Conservation (phyloP, 2,329 filamentous ascomycete genomes). For the Camillea tinctor region DNA sequence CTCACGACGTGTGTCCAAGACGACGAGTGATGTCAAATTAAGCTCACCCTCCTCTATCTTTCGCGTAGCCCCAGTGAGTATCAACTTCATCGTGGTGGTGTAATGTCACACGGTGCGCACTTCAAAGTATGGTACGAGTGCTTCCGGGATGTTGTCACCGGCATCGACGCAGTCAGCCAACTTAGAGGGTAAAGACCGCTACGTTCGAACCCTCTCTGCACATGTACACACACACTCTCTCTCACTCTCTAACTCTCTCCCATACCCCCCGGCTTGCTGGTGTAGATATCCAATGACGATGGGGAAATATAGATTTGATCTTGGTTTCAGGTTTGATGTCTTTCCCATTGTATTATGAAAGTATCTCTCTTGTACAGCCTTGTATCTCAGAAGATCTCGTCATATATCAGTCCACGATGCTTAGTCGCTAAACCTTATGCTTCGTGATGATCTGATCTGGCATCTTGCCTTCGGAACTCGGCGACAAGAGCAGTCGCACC, state of each 20-base stretch:
- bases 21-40: neutral
- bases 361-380: conserved; percentile 9
- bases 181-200: neutral
- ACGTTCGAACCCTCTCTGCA: neutral
- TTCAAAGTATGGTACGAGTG: neutral
- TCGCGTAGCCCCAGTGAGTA: neutral
- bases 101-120: neutral
- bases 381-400: conserved; percentile 4
- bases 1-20: neutral
- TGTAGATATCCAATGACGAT: conserved; percentile 1
- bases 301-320: neutral
- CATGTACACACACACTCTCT: neutral
- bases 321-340: neutral
- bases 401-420: conserved; percentile 6
- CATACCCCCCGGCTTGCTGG: conserved; percentile 5
- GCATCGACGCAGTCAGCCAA: neutral
- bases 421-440: conserved; percentile 1
- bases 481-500: conserved; percentile 11
- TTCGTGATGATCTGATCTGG: conserved; percentile 11
- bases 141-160: neutral
- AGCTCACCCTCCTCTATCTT: neutral
- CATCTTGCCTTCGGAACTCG: conserved; percentile 7
- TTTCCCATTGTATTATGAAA: conserved; percentile 1
- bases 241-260: no score
- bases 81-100: neutral